Conservation (phyloP, 768 basidiomycete species). For the Tubosaeta brunneosetosa region DNA sequence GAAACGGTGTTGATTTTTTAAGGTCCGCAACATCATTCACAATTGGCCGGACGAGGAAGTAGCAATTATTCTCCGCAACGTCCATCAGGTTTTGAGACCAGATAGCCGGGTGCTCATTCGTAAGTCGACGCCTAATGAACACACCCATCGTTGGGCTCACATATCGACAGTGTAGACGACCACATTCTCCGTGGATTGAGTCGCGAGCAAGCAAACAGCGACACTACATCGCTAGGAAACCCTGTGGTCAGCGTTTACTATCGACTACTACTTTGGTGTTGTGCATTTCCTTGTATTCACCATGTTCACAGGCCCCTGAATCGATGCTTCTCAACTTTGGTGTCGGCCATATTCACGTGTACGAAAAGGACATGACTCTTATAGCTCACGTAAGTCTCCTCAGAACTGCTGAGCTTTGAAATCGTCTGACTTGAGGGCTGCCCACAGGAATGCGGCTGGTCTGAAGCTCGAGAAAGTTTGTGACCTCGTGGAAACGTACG, state of each 20-base stretch:
- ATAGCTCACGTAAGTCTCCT: constrained; percentile 24
- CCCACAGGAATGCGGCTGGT: constrained; percentile 20
- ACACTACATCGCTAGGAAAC: constrained; percentile 9
- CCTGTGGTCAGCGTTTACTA: constrained; percentile 7
- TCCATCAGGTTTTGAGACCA: constrained; percentile 21
- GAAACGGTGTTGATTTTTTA: not conserved
- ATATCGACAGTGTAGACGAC: constrained; percentile 14
- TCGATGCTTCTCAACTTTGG: constrained; percentile 39
- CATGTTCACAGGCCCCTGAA: constrained; percentile 27
- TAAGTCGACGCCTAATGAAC: constrained; percentile 8
- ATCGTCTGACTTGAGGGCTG: constrained; percentile 1
- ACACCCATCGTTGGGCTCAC: not conserved
- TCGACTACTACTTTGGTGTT: not conserved
- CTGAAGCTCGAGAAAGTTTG: constrained; percentile 30
- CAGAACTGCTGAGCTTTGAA: not conserved
- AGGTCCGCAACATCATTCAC: constrained; percentile 20
- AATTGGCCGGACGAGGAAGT: constrained; percentile 28
- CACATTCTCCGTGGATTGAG: constrained; percentile 16
- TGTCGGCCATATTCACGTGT: constrained; percentile 24
- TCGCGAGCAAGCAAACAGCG: constrained; percentile 11
- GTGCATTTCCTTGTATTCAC: not conserved
- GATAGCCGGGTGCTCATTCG: constrained; percentile 27
- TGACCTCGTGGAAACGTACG: constrained; percentile 25
- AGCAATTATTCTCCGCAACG: constrained; percentile 18
- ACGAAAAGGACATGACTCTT: constrained; percentile 28